Conservation (phyloP, 2,329 filamentous ascomycete genomes). For the Sodiomyces alkalinus region DNA sequence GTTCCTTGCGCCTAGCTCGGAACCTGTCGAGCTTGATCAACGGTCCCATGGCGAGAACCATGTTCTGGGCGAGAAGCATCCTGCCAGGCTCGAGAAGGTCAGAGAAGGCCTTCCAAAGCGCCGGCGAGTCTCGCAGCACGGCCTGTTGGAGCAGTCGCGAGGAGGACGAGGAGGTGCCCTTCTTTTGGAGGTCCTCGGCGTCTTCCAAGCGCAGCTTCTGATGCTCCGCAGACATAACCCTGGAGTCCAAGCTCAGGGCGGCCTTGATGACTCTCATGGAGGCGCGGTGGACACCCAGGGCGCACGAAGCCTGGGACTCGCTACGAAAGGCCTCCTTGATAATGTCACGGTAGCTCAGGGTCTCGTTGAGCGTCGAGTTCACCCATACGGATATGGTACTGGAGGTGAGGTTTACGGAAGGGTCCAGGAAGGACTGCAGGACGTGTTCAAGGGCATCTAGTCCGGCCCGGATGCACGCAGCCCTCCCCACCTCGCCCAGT, state of each 20-base stretch:
- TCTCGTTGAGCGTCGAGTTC: conserved; percentile 49
- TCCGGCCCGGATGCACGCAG: conserved; percentile 48
- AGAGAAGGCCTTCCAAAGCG: conserved; percentile 66
- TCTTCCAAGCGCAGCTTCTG: conserved; percentile 7
- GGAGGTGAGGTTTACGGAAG: conserved; percentile 19
- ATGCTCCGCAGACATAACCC: conserved; percentile 24
- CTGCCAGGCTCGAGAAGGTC: conserved; percentile 51
- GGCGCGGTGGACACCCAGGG: conserved; percentile 29
- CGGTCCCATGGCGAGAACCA: conserved; percentile 54
- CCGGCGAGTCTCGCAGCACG: conserved; percentile 52
- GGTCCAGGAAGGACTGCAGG: conserved; percentile 38
- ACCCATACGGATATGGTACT: conserved; percentile 45
- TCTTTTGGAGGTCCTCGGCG: conserved; percentile 38
- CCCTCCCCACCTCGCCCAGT: conserved; percentile 41
- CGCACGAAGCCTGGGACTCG: conserved; percentile 16
- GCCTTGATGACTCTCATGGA: conserved; percentile 35
- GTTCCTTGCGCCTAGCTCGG: conserved; percentile 32
- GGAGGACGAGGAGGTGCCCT: conserved; percentile 11
- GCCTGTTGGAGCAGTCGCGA: conserved; percentile 58
- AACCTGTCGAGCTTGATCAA: conserved; percentile 67
- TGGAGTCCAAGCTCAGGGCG: conserved; percentile 32
- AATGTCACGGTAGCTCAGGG: conserved; percentile 45
- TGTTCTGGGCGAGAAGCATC: conserved; percentile 56
- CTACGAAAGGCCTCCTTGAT: conserved; percentile 36
- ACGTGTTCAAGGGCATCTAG: conserved; percentile 44